Conservation (phyloP, 164 flowering plant genomes). For the Annona squamosa region DNA sequence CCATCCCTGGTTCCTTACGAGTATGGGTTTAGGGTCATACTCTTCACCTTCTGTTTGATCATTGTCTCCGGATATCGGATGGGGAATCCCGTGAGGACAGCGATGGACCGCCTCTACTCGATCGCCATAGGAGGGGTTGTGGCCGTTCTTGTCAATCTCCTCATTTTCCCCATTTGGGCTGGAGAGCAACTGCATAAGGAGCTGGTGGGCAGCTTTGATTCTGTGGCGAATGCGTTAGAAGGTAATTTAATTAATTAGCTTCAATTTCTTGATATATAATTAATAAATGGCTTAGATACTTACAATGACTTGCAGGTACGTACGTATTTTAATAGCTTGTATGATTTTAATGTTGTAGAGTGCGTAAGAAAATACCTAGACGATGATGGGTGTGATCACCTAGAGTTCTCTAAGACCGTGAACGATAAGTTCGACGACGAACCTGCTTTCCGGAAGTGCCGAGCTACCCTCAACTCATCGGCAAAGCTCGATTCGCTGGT, state of each 20-base stretch:
- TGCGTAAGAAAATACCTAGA: slow-evolving; percentile 68
- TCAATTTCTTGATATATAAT: background rate
- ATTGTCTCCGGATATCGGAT: slow-evolving; percentile 71
- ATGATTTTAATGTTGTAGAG: slow-evolving; percentile 27
- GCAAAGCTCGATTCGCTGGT: slow-evolving; percentile 66
- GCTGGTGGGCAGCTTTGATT: slow-evolving; percentile 46
- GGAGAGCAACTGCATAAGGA: slow-evolving; percentile 75
- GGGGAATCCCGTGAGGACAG: slow-evolving; percentile 55
- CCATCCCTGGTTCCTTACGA: slow-evolving; percentile 73
- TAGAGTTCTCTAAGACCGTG: slow-evolving; percentile 53
- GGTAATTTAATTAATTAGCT: slow-evolving; percentile 28
- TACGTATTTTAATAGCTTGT: too few species aligned
- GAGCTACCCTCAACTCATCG: slow-evolving; percentile 51
- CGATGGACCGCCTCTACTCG: slow-evolving; percentile 68
- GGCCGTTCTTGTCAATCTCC: slow-evolving; percentile 63
- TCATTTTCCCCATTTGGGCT: slow-evolving; percentile 74
- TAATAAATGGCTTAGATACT: background rate
- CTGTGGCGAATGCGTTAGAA: slow-evolving; percentile 73
- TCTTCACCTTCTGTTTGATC: slow-evolving; percentile 73
- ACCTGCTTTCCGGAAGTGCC: slow-evolving; percentile 61
- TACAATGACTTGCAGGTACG: too few species aligned
- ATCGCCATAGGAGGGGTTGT: slow-evolving; percentile 78
- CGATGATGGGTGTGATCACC: slow-evolving; percentile 48
- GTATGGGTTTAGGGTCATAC: slow-evolving; percentile 68
- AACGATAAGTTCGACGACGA: slow-evolving; percentile 74